Conservation (phyloP, 768 basidiomycete species). For the Calvatia gigantea region DNA sequence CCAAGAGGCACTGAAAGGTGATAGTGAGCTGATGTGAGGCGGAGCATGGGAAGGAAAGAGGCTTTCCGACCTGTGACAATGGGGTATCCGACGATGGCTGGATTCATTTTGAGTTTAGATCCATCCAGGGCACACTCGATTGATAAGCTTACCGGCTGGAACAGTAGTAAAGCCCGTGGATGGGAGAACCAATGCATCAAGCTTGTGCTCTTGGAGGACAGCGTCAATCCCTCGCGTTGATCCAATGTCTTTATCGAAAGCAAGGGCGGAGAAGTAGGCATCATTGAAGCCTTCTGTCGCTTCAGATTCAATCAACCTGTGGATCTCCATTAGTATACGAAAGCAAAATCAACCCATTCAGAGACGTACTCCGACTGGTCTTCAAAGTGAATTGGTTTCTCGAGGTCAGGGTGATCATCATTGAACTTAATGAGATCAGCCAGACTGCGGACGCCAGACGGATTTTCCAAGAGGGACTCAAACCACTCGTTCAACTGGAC, state of each 20-base stretch:
- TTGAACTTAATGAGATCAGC: slow-evolving; percentile 60
- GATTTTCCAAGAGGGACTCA: slow-evolving; percentile 43
- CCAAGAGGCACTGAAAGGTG: slow-evolving; percentile 50
- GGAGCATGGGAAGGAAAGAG: neutral
- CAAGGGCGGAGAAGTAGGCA: slow-evolving; percentile 40
- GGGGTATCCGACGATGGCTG: slow-evolving; percentile 63
- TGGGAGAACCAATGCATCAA: slow-evolving; percentile 54
- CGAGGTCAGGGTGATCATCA: slow-evolving; percentile 45
- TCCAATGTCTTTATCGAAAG: slow-evolving; percentile 43
- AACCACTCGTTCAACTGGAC: slow-evolving; percentile 51
- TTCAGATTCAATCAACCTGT: slow-evolving; percentile 35
- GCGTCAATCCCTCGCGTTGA: slow-evolving; percentile 53
- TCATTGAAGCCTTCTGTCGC: slow-evolving; percentile 39
- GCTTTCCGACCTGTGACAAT: slow-evolving; percentile 54
- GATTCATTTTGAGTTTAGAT: slow-evolving; percentile 12
- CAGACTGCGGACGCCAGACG: slow-evolving; percentile 51
- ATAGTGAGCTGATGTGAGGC: neutral
- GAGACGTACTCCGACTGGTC: slow-evolving; percentile 34
- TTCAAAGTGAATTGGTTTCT: slow-evolving; percentile 36
- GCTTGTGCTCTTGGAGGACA: slow-evolving; percentile 37
- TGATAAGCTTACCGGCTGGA: slow-evolving; percentile 30
- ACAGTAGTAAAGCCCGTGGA: slow-evolving; percentile 34
- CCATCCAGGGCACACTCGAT: slow-evolving; percentile 2
- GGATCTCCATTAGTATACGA: neutral
- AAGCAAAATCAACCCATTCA: neutral